Conservation (phyloP, 257 asterid species). For the Perilla frutescens region DNA sequence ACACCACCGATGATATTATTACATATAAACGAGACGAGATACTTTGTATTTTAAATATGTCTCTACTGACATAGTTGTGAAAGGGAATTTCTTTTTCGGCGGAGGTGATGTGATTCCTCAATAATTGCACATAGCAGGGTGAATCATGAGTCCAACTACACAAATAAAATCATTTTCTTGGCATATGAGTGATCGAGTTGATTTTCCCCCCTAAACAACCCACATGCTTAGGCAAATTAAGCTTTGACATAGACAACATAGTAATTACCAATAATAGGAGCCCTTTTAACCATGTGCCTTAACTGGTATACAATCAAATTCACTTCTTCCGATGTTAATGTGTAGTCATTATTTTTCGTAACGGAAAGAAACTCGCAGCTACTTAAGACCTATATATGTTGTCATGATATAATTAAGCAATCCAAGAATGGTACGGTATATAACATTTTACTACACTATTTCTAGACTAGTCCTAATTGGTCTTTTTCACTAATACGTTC, state of each 20-base stretch:
- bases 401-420: too few species aligned
- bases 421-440: too few species aligned
- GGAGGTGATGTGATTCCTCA: conserved; percentile 28
- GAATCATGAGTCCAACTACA: conserved; percentile 21
- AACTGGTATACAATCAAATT: background rate
- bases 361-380: too few species aligned
- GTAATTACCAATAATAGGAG: background rate
- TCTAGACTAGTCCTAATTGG: background rate
- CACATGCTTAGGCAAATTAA: background rate
- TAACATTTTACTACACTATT: background rate
- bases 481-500: background rate
- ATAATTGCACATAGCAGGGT: conserved; percentile 29
- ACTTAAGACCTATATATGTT: too few species aligned
- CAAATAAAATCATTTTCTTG: conserved; percentile 14
- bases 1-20: too few species aligned
- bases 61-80: too few species aligned
- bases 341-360: too few species aligned
- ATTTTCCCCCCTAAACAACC: background rate
- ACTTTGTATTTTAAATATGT: too few species aligned
- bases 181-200: background rate
- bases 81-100: background rate
- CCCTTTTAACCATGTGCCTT: conserved; percentile 12
- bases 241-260: background rate
- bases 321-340: too few species aligned
- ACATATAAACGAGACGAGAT: too few species aligned